Evolutionary conservation across 805 yeast species (phyloP), one percentile per base, ranked within the genome.

Genomic region (Hanseniaspora guilliermondii): DNA sequence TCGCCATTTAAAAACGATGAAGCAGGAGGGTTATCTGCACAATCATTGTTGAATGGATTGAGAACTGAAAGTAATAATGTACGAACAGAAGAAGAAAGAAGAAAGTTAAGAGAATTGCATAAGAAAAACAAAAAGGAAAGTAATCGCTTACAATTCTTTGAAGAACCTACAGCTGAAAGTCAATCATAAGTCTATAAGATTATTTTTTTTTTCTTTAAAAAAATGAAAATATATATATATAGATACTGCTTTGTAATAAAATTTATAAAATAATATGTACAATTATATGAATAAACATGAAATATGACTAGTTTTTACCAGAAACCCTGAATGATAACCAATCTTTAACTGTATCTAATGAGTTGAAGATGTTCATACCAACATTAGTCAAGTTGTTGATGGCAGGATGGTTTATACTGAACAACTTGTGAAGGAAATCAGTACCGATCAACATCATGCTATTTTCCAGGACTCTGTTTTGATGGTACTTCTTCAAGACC

Each of bases 381-480:
- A 82, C 60, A 0, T 91, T 78, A 61, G 97, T 74, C 33, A 82
- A 68, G 42, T 78, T 75, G 32, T 89, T 96, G 4, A 91, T 60
- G 0, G 96, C 95, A 45, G 74, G 73, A 59, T 81, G 86, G 24
- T 52, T 41, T 1, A 85, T 81, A 6, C 87, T 74, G 64, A 89
- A 91, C 25, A 93, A 69, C 68, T 91, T 93, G 69, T 89, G 95
- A 57, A 93, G 70, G 67, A 88, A 88, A 68, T 93, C 98, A 47
- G 93, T 93, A 35, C 85, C 83, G 0, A 97, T 97, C 47, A 93
- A 70, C 59, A 89, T 69, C 49, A 78, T 74, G 65, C 88, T 94
- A 66, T 93, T 93, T 40, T 73, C 73, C 0, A 89, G 84, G 70
- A 81, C 89, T 58, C 94, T 76, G n/a, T 80, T 80, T 25, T 87